A percentile compares a stretch with the other conserved stretches of the same genome.
phyloP scores from a whole-genome alignment of 345 rosid genomes.

The Corchorus olitorius region DNA sequence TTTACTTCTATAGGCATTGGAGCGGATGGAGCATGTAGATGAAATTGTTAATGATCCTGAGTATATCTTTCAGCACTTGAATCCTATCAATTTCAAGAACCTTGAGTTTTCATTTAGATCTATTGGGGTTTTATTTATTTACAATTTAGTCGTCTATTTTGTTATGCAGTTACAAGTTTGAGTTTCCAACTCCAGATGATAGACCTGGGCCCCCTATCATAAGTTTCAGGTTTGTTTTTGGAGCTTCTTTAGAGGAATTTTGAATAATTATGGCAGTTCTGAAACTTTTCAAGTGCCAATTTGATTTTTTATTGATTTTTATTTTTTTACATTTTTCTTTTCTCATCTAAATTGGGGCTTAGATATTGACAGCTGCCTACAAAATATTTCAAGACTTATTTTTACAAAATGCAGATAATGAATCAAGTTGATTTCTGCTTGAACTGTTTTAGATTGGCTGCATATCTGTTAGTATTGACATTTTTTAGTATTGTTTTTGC shows the following conservation, averaged over 20 bases:
- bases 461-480: conserved; percentile 17
- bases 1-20: conserved; percentile 65
- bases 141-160: conserved; percentile 20
- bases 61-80: conserved; percentile 45
- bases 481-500: conserved; percentile 34
- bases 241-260: conserved; percentile 15
- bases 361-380: conserved; percentile 1
- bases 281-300: not conserved
- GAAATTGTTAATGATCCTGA: conserved; percentile 96
- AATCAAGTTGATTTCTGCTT: not conserved
- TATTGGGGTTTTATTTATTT: conserved; percentile 15
- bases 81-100: conserved; percentile 10
- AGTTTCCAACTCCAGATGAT: conserved; percentile 99
- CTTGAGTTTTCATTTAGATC: conserved; percentile 7
- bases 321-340: not conserved
- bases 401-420: not conserved
- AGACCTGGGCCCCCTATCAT: conserved; percentile 96
- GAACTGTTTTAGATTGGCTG: not conserved
- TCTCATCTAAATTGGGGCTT: conserved; percentile 7
- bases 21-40: conserved; percentile 89
- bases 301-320: not conserved
- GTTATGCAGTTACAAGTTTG: conserved; percentile 92
- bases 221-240: conserved; percentile 84
- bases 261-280: conserved; percentile 1
- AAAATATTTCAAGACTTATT: not conserved